These are phyloP conservation scores for Gentiana straminea DNA, from an alignment of 257 asterid species.

Conservation along the genomic window DNA sequence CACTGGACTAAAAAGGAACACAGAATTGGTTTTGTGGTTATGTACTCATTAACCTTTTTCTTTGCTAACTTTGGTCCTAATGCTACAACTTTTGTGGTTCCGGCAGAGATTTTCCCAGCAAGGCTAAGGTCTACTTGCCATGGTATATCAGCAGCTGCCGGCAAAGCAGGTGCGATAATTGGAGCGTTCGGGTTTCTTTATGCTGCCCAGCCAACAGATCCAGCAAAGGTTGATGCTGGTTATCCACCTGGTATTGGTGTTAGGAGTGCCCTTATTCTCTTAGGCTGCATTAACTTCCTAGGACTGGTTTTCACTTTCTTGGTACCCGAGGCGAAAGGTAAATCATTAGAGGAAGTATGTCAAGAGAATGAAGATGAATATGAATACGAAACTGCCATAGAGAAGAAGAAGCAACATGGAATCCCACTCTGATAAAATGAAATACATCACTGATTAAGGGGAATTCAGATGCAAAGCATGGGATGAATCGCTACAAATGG, in stretches of 20 bases:
- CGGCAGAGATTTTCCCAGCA: constrained; percentile 39
- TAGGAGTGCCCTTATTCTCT: constrained; percentile 23
- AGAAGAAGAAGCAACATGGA: constrained; percentile 8
- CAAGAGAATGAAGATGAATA: constrained; percentile 19
- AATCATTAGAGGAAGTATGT: constrained; percentile 30
- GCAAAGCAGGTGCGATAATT: constrained; percentile 35
- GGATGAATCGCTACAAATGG: too few species aligned
- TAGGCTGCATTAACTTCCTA: constrained; percentile 19
- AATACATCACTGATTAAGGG: too few species aligned
- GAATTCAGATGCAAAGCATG: background rate
- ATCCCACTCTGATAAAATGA: background rate
- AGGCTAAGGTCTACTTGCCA: constrained; percentile 39
- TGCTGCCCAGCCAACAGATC: constrained; percentile 21
- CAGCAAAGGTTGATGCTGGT: constrained; percentile 21
- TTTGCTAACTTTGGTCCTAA: constrained; percentile 42
- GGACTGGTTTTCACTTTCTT: constrained; percentile 28
- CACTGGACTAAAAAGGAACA: constrained; percentile 24
- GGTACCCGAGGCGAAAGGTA: constrained; percentile 40
- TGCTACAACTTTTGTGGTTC: constrained; percentile 37
- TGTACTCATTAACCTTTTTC: constrained; percentile 34
- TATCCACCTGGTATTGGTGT: constrained; percentile 36
- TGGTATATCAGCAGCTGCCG: constrained; percentile 40
- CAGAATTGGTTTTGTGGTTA: constrained; percentile 27
- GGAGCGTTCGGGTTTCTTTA: constrained; percentile 39
- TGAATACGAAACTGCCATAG: constrained; percentile 6